Conservation (phyloP, 2,329 filamentous ascomycete species). For the Sordariomycetes sp. region DNA sequence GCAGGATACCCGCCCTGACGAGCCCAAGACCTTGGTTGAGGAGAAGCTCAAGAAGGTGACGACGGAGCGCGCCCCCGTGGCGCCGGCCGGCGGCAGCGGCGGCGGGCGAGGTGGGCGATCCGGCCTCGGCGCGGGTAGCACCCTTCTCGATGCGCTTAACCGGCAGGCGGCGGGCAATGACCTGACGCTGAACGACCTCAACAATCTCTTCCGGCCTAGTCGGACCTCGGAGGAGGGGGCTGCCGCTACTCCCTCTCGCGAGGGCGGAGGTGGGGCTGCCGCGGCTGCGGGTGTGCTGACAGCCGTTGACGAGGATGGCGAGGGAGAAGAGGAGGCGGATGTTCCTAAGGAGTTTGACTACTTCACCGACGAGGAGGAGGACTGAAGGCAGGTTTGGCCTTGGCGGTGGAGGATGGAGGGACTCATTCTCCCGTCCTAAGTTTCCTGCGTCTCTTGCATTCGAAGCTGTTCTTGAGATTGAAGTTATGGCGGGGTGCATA, state of each 20-base stretch:
- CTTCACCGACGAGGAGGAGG: constrained; percentile 54
- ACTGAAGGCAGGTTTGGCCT: constrained; percentile 10
- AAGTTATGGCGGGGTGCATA: neutral
- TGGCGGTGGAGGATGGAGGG: neutral
- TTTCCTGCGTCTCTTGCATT: neutral
- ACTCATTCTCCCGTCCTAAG: neutral
- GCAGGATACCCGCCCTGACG: constrained; percentile 68
- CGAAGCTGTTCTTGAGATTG: neutral
- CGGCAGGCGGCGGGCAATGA: constrained; percentile 20
- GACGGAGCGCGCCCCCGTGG: constrained; percentile 50
- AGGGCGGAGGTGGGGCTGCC: constrained; percentile 30
- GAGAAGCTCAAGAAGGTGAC: constrained; percentile 81
- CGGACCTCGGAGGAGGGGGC: constrained; percentile 6
- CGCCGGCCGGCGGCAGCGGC: constrained; percentile 19
- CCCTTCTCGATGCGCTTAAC: constrained; percentile 31
- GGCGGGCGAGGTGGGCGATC: constrained; percentile 18
- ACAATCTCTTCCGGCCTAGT: constrained; percentile 6
- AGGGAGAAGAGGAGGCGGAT: constrained; percentile 61
- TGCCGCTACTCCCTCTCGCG: constrained; percentile 12
- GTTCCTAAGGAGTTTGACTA: constrained; percentile 69
- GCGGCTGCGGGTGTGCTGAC: constrained; percentile 74
- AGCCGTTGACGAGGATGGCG: constrained; percentile 75
- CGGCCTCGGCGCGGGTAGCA: constrained; percentile 19
- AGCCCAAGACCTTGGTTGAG: constrained; percentile 73
- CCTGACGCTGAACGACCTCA: constrained; percentile 14